These are phyloP conservation scores for Herpetomonas muscarum DNA, from an alignment of 208 protist genomes.

Conservation along the genomic window DNA sequence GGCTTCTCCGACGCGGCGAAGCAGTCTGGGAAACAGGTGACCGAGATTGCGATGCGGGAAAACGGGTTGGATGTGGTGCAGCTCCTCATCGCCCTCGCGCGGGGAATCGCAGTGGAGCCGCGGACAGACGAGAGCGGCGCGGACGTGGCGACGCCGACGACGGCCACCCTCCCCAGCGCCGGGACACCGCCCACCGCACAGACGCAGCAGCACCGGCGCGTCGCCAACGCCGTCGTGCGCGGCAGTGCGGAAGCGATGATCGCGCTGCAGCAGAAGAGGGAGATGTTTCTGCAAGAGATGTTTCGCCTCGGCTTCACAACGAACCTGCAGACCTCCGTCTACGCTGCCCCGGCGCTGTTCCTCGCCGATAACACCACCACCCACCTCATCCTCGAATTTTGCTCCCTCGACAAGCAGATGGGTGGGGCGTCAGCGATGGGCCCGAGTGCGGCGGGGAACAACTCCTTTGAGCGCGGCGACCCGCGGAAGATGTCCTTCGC, in stretches of 20 bases:
- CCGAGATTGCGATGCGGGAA: conserved; percentile 63
- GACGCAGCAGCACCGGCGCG: too few species aligned
- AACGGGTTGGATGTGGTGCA: conserved; percentile 50
- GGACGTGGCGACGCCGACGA: conserved; percentile 7
- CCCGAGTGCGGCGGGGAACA: too few species aligned
- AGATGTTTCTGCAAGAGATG: conserved; percentile 26
- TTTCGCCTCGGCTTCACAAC: conserved; percentile 19
- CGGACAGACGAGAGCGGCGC: conserved; percentile 11
- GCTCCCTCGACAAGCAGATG: background rate
- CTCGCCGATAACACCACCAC: background rate
- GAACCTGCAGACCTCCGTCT: conserved; percentile 10
- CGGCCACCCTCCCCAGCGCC: background rate
- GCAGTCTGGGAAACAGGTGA: conserved; percentile 4
- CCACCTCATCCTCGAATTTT: background rate
- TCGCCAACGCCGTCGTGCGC: background rate
- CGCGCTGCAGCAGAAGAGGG: conserved; percentile 9
- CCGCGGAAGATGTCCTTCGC: too few species aligned
- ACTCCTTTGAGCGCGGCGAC: too few species aligned
- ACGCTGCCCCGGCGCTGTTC: conserved; percentile 2
- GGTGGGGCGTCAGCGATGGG: too few species aligned
- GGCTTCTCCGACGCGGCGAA: conserved; percentile 6
- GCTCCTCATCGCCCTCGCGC: conserved; percentile 23
- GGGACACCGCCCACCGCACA: too few species aligned
- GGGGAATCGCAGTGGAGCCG: conserved; percentile 9
- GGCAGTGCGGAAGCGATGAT: background rate